Base-by-base conservation (phyloP, 176 grass and related monocot species). In the Microstegium vimineum region DNA sequence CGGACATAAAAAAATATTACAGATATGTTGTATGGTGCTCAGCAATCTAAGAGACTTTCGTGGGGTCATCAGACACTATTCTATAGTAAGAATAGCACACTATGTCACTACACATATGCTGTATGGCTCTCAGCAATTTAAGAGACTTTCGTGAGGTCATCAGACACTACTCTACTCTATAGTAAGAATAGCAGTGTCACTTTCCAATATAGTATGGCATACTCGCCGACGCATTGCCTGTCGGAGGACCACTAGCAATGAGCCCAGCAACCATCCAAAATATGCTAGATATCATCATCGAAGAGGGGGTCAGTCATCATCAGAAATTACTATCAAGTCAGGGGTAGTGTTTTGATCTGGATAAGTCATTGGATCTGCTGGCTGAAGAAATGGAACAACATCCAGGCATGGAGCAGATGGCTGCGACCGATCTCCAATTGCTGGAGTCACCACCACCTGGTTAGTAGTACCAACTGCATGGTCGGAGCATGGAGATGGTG, bases 281-380 rank as follows among this genome's bases (percentile, higher is more conserved):
- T 27, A 38, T 70, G 37, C 11, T 30, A 10, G 16, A 33, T 56
- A 30, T n/a, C 31, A 12, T 47, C 64, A 49, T 8, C 11, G 16
- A 52, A 32, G 56, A 60, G 28, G 57, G n/a, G 57, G n/a, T 82
- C 72, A 89, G 14, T 89, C 87, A 60, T 91, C 89, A 47, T 91
- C 89, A 33, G 89, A 87, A 80, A 91, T 77, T 25, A 61, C 16
- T 73, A 91, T 77, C 17, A 91, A 22, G 62, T 35, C 51, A 33
- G 2, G 41, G 25, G 12, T 25, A 49, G 5, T 70, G 63, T 30
- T 70, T 87, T 65, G 79, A 69, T 79, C 41, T 42, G 69, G 11
- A 67, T 68, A 46, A 60, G 59, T 17, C 22, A 33, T 66, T 27
- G 36, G 68, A 49, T 68, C 61, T 49, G 69, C 62, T 60, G 80